Base-by-base conservation (phyloP, 2,329 filamentous ascomycete species). In the Dactylella cylindrospora region DNA sequence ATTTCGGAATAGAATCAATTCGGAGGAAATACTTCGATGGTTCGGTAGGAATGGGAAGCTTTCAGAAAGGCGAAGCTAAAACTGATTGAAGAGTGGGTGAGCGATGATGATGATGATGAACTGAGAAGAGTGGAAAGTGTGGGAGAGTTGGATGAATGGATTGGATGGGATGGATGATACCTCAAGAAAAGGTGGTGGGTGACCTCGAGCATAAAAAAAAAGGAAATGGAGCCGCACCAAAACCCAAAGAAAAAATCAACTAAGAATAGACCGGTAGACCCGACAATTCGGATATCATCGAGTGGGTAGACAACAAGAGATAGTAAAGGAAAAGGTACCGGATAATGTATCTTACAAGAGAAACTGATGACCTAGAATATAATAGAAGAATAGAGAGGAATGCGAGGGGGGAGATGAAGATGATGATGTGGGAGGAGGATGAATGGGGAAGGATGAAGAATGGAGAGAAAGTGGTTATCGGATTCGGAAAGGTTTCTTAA, bases 371-470 rank as follows among this genome's bases (percentile, higher is more conserved):
- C 31, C 12, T 15, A n/a, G 23, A 43, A 43, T 40, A 36, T 39
- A 66, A 66, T 55, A 52, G 41, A 52, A 13, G 26, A 15, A 4
- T 26, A 23, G 15, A 28, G n/a, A 44, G 28, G 43, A 44, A 64
- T 59, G 65, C 49, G 65, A 65, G 52, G 55, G 53, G 62, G 54
- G 50, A 61, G 43, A 67, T 55, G 50, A 67, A 45, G 49, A 20
- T 33, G 32, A 43, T 40, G 13, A 40, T 29, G 5, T 12, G 15
- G 25, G 10, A 31, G 29, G 26, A 44, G 22, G 22, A 25, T 32
- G 43, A 64, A 66, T 61, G 49, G 49, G 51, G 55, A 51, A 36
- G 20, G 44, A 28, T 33, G 53, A 40, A 29, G 41, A 60, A 45
- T 49, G 43, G 64, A 66, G 54, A 57, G 57, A 53, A 47, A 38